Conservation (phyloP, 1,284 basidiomycete genomes). For the Mycocalia duriaeana region DNA sequence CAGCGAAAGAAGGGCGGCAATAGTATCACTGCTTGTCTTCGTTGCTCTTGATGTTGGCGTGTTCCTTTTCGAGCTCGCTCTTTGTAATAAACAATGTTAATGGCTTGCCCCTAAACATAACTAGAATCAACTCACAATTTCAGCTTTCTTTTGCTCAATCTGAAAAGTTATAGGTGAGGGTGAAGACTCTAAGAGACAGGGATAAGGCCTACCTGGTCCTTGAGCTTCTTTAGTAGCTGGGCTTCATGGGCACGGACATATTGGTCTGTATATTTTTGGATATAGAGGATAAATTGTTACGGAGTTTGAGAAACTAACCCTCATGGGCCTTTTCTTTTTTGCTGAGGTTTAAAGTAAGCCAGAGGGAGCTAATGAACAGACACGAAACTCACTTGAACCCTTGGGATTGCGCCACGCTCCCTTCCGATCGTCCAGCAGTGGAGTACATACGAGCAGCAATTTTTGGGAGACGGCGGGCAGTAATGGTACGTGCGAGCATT, state of each 20-base stretch:
- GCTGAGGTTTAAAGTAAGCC: slow-evolving; percentile 30
- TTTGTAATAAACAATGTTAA: slow-evolving; percentile 2
- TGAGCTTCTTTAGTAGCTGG: slow-evolving; percentile 49
- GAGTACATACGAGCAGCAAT: slow-evolving; percentile 32
- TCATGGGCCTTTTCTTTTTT: slow-evolving; percentile 74
- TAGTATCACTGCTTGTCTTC: slow-evolving; percentile 8
- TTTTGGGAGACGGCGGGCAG: slow-evolving; percentile 39
- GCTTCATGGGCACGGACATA: slow-evolving; percentile 51
- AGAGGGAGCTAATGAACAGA: slow-evolving; percentile 15
- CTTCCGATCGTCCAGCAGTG: slow-evolving; percentile 38
- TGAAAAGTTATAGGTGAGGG: background rate
- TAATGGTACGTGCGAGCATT: slow-evolving; percentile 47
- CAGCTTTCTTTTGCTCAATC: slow-evolving; percentile 1
- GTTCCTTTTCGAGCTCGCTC: slow-evolving; percentile 21
- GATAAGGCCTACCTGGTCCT: slow-evolving; percentile 11
- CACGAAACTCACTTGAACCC: slow-evolving; percentile 42
- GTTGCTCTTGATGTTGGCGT: slow-evolving; percentile 16
- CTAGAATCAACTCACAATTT: slow-evolving; percentile 1
- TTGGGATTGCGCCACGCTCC: slow-evolving; percentile 52
- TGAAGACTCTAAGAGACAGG: background rate
- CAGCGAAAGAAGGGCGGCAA: background rate
- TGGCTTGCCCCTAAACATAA: background rate
- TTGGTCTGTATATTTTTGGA: slow-evolving; percentile 46
- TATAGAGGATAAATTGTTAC: too few relatives aligned
- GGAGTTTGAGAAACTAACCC: slow-evolving; percentile 32